Base-by-base conservation (phyloP, 2,329 filamentous ascomycete species). In the Plenodomus lindquistii region DNA sequence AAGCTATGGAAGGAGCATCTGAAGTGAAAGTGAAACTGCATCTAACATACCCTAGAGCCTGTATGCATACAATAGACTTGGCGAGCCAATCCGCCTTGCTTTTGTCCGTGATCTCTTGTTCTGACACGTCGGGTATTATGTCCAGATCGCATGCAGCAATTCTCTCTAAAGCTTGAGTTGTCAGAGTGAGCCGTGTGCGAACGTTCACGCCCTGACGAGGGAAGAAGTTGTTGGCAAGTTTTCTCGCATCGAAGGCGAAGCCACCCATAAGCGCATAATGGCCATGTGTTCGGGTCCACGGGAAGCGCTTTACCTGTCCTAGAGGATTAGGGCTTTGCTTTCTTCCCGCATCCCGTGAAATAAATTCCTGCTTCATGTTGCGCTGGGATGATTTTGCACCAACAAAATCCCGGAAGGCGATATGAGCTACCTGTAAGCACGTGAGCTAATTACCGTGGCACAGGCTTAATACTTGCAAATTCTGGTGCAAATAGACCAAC, bases 41-140 rank as follows among this genome's bases (percentile, higher is more conserved):
- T n/a, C n/a, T n/a, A n/a, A n/a, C n/a, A n/a, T n/a, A n/a, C n/a
- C n/a, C n/a, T 57, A 35, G 21, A 2, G 60, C 62, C 40, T 67
- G 65, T 2, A 62, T 2, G 37, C 56, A 63, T 3, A 54, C 59
- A 11, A 65, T 22, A n/a, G 41, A 31, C 46, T 66, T 64, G 1
- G 50, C 55, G 15, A 65, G 42, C 2, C 42, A 40, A 37, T 47
- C 47, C 2, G 46, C 46, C 37, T 48, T 48, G 41, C 46, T 42
- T 20, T 54, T 57, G 11, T 57, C 54, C 15, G n/a, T 11, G 19
- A 54, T 56, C 2, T 31, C 8, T 16, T 36, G 29, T 21, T 39
- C 22, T 9, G 39, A 29, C 9, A 55, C 40, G 16, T 42, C 2
- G 42, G 46, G 13, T n/a, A 53, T 21, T 1, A 40, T 18, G 16